Evolutionary conservation across 805 yeast genomes (phyloP).

Genomic region (Kodamaea nitidulidarum): DNA sequence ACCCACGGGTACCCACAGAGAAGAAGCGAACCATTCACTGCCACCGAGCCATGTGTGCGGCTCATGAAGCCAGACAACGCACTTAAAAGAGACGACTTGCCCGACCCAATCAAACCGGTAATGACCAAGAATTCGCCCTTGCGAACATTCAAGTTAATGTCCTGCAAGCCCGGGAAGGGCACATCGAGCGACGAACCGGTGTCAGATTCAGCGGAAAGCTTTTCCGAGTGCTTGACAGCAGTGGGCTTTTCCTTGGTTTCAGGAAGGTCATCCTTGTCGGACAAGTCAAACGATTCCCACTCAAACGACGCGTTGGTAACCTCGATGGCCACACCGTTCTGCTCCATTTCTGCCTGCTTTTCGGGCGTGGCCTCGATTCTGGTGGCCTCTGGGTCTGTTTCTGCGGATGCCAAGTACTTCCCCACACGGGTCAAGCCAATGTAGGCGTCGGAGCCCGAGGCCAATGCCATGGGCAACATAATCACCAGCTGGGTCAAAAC

Average conservation of each 20-base stretch:
- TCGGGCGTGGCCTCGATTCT: slow-evolving; percentile 25
- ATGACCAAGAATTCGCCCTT: slow-evolving; percentile 71
- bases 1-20: slow-evolving; percentile 76
- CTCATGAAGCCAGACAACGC: slow-evolving; percentile 74
- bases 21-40: slow-evolving; percentile 49
- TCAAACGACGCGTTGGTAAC: slow-evolving; percentile 52
- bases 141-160: slow-evolving; percentile 50
- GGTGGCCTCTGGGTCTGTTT: slow-evolving; percentile 24
- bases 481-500: slow-evolving; percentile 59
- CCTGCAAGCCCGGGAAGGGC: slow-evolving; percentile 28
- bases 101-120: slow-evolving; percentile 80
- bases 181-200: slow-evolving; percentile 5
- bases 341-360: slow-evolving; percentile 21
- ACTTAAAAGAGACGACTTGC: slow-evolving; percentile 68
- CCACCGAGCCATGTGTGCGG: slow-evolving; percentile 47
- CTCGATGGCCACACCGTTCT: slow-evolving; percentile 40
- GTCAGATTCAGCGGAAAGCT: slow-evolving; percentile 10
- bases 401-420: slow-evolving; percentile 45
- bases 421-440: slow-evolving; percentile 59
- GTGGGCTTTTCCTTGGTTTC: slow-evolving; percentile 1
- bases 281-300: slow-evolving; percentile 49
- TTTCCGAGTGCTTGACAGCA: slow-evolving; percentile 6
- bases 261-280: background rate
- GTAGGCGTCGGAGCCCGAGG: slow-evolving; percentile 64
- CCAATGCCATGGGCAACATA: slow-evolving; percentile 66